Base-by-base conservation (phyloP, 768 basidiomycete genomes). In the Boletus sp. region DNA sequence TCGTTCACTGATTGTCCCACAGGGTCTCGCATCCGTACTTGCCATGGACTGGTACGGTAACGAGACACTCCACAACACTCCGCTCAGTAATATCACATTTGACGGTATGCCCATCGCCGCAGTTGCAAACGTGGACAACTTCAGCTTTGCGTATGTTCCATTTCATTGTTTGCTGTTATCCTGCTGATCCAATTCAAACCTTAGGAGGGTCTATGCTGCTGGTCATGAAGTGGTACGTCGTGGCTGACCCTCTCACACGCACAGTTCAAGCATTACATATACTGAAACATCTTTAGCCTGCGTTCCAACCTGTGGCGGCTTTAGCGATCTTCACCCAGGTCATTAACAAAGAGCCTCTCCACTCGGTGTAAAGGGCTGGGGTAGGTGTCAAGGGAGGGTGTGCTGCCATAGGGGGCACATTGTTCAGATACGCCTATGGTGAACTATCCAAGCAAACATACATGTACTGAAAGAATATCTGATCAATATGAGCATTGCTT, bases 61-160 rank as follows among this genome's bases (percentile, higher is more conserved):
- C 42, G 55, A 70, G 37, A 70, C 69, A 1, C 23, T 23, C 23
- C 23, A 23, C 23, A 23, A 25, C 3, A 25, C 25, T 5, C 25
- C 25, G 25, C 63, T 72, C 60, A 75, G 58, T 5, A 84, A 84
- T 55, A 84, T 86, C 72, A 84, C 84, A 0, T 76, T 86, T 27
- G 49, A 75, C 35, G 82, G 78, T 2, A 68, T 64, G 6, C 58
- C 81, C 0, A 78, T 87, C 6, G 85, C 82, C 0, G 79, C 83
- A 0, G 75, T 85, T 15, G 78, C 83, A 63, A 85, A 85, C 47
- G 79, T 87, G 33, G 83, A 82, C 56, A 83, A 83, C 54, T 85
- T 86, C 62, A 74, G 81, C 0, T 87, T 87, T 65, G 85, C 83
- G 83, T 85, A 53, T 60, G 83, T 77, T 23, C n/a, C 33, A 14